A percentile compares a stretch with the other conserved stretches of the same genome.
Conservation (phyloP, 2,329 filamentous ascomycete genomes). For the Sporothrix euskadiensis region DNA sequence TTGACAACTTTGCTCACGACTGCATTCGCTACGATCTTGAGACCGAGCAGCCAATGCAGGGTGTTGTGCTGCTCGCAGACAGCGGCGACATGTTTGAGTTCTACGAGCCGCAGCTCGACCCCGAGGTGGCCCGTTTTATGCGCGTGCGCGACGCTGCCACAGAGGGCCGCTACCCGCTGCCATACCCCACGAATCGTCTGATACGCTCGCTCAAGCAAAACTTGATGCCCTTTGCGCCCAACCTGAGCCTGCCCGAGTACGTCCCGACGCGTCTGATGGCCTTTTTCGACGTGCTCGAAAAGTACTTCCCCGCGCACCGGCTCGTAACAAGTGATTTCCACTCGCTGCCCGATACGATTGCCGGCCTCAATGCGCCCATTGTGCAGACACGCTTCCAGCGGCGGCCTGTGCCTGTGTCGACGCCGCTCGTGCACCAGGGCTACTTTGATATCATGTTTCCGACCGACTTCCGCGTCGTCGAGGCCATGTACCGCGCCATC, state of each 20-base stretch:
- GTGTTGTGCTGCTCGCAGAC: constrained; percentile 80
- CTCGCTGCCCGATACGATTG: constrained; percentile 76
- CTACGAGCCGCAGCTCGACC: constrained; percentile 78
- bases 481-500: constrained; percentile 87
- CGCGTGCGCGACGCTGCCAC: constrained; percentile 79
- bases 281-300: constrained; percentile 89
- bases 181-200: constrained; percentile 56
- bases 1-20: constrained; percentile 98
- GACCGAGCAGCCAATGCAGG: constrained; percentile 82
- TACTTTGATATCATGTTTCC: constrained; percentile 99
- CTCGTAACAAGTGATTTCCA: constrained; percentile 91
- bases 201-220: constrained; percentile 63
- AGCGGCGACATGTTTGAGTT: constrained; percentile 94
- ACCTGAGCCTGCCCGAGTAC: constrained; percentile 83
- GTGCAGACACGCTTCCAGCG: constrained; percentile 93
- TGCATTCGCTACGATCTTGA: constrained; percentile 82
- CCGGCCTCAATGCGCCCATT: constrained; percentile 86
- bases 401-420: constrained; percentile 83
- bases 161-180: constrained; percentile 61
- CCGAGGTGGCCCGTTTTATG: constrained; percentile 78
- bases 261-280: constrained; percentile 93
- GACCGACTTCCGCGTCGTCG: constrained; percentile 87
- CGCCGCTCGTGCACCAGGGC: constrained; percentile 92
- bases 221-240: constrained; percentile 64
- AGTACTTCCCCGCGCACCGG: constrained; percentile 86